A percentile compares a stretch with the other conserved stretches of the same genome.
phyloP scores from a whole-genome alignment of 202 grass and related monocot species.

The Setaria viridis region DNA sequence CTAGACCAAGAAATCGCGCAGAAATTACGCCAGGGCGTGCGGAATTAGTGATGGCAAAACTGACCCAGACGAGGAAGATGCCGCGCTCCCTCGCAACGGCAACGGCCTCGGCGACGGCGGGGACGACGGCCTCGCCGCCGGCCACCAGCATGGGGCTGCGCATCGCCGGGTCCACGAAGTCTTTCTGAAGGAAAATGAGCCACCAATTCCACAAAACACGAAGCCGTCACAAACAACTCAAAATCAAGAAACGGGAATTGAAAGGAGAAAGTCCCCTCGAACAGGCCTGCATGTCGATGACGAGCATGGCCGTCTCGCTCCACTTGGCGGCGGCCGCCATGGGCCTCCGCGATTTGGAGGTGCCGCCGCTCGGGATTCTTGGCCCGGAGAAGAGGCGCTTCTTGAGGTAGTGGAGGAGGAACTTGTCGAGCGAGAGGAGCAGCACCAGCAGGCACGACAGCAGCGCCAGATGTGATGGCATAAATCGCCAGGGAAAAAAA shows the following conservation, averaged over 20 bases:
- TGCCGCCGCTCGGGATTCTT: neutral
- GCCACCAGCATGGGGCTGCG: slow-evolving; percentile 69
- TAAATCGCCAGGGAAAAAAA: slow-evolving; percentile 37
- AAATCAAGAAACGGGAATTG: neutral
- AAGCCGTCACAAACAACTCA: neutral
- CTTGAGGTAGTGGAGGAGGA: slow-evolving; percentile 71
- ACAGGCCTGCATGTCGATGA: slow-evolving; percentile 94
- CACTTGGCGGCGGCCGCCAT: slow-evolving; percentile 55
- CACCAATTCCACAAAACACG: neutral
- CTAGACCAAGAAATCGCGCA: neutral
- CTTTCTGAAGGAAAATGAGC: slow-evolving; percentile 58
- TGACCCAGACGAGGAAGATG: slow-evolving; percentile 85
- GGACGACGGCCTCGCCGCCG: slow-evolving; percentile 67
- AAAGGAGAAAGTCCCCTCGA: neutral
- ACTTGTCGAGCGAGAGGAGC: slow-evolving; percentile 71
- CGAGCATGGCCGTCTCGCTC: slow-evolving; percentile 84
- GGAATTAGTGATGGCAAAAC: slow-evolving; percentile 7
- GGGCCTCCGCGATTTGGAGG: slow-evolving; percentile 27
- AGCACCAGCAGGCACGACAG: slow-evolving; percentile 67
- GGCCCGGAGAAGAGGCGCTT: slow-evolving; percentile 50
- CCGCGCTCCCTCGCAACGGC: slow-evolving; percentile 75
- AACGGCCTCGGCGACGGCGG: slow-evolving; percentile 69
- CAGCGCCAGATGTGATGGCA: slow-evolving; percentile 71
- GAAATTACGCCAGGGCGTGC: neutral
- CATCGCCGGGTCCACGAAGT: slow-evolving; percentile 83